phyloP scores from a whole-genome alignment of 129 eudicot species.

The sunflower (Helianthus annuus) region HanXRQr2.0-SUNRISE NC_035442.2:176303337-176303836 shows the following conservation, averaged over 20 bases:
- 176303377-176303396: background rate
- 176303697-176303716: too few relatives aligned
- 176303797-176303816: too few relatives aligned
- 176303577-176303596: background rate
- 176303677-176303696: too few relatives aligned
- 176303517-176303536: background rate
- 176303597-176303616: background rate
- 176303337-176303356: background rate
- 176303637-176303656: too few relatives aligned
- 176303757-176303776: too few relatives aligned
- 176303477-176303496: background rate
- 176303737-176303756: too few relatives aligned
- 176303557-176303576: background rate
- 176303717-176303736: too few relatives aligned
- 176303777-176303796: too few relatives aligned
- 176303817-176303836: too few relatives aligned
- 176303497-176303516: background rate
- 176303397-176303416: too few relatives aligned
- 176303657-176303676: too few relatives aligned
- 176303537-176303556: background rate
- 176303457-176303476: background rate
- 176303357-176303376: conserved; percentile 16
- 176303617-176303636: background rate
- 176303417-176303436: background rate
- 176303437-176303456: background rate